A percentile compares a stretch with the other conserved stretches of the same genome.
These are phyloP conservation scores for Suhomyces ambrosiae DNA, from an alignment of 1,139 yeast genomes.

Conservation along the genomic window DNA sequence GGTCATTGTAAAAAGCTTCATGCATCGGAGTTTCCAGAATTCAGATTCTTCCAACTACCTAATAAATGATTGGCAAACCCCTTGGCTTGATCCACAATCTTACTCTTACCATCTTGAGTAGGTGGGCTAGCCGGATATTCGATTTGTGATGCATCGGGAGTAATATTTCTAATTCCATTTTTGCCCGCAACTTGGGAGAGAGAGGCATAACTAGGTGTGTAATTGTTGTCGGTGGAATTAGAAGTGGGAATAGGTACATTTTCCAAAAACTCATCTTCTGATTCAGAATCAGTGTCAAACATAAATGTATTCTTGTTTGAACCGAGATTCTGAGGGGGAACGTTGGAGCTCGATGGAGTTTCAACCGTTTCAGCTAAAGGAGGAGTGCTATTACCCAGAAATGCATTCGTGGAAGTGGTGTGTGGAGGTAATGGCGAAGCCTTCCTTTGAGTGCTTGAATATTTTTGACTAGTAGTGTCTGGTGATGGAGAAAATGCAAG, in stretches of 20 bases:
- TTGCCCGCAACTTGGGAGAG: conserved; percentile 56
- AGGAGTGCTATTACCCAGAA: conserved; percentile 34
- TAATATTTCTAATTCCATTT: conserved; percentile 40
- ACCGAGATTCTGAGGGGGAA: background rate
- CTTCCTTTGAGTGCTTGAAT: conserved; percentile 35
- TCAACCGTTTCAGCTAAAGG: conserved; percentile 16
- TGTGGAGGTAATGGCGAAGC: conserved; percentile 50
- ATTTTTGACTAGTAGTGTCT: conserved; percentile 15
- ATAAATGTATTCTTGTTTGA: conserved; percentile 25
- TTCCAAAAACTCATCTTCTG: conserved; percentile 33
- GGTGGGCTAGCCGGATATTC: conserved; percentile 3
- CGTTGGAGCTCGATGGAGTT: conserved; percentile 1
- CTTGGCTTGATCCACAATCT: conserved; percentile 43
- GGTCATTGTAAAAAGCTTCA: background rate
- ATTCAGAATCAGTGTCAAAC: conserved; percentile 34
- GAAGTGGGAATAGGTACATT: conserved; percentile 10
- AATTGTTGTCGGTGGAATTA: conserved; percentile 5
- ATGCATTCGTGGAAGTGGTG: conserved; percentile 49
- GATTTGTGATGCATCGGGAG: conserved; percentile 24
- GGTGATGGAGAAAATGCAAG: conserved; percentile 9
- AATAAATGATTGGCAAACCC: conserved; percentile 42
- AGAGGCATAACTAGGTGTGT: conserved; percentile 39
- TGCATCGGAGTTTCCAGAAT: conserved; percentile 5
- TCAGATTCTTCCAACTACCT: conserved; percentile 31
- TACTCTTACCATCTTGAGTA: conserved; percentile 17